These are phyloP conservation scores for Podaxis sp. DNA, from an alignment of 768 basidiomycete genomes.

Conservation along the genomic window DNA sequence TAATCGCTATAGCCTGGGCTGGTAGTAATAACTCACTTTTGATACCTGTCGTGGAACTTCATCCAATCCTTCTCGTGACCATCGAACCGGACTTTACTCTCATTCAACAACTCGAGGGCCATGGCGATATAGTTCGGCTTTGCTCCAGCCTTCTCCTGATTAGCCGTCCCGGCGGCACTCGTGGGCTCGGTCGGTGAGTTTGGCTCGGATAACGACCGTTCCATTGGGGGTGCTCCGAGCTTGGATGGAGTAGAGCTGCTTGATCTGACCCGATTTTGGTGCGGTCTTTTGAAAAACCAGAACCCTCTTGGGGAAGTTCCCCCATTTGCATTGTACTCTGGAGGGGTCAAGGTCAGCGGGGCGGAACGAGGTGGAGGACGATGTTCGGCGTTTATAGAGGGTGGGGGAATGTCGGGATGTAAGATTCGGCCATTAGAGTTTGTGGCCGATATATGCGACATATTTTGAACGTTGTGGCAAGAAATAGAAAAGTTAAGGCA, in stretches of 20 bases:
- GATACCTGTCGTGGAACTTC: slow-evolving; percentile 10
- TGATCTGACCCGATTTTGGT: background rate
- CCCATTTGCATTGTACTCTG: background rate
- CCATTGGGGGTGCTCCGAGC: background rate
- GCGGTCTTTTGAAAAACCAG: slow-evolving; percentile 4
- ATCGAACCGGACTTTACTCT: slow-evolving; percentile 13
- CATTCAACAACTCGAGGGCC: slow-evolving; percentile 4
- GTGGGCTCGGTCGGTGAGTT: slow-evolving; percentile 9
- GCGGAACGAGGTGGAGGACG: background rate
- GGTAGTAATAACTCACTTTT: background rate
- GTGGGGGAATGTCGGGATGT: slow-evolving; percentile 1
- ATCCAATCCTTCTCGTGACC: slow-evolving; percentile 8
- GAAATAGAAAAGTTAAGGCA: slow-evolving; percentile 1
- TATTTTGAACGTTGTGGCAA: background rate
- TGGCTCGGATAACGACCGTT: slow-evolving; percentile 12
- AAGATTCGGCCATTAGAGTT: background rate
- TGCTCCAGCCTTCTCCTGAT: background rate
- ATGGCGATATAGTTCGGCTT: slow-evolving; percentile 8
- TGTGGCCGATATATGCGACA: slow-evolving; percentile 6
- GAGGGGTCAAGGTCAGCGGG: background rate
- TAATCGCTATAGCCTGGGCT: background rate
- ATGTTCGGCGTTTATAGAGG: background rate
- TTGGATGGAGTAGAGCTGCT: background rate
- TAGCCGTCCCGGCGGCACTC: background rate
- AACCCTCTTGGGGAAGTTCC: background rate